Evolutionary conservation across 2,329 filamentous ascomycete species (phyloP).

Genomic region (Nigrospora oryzae): DNA sequence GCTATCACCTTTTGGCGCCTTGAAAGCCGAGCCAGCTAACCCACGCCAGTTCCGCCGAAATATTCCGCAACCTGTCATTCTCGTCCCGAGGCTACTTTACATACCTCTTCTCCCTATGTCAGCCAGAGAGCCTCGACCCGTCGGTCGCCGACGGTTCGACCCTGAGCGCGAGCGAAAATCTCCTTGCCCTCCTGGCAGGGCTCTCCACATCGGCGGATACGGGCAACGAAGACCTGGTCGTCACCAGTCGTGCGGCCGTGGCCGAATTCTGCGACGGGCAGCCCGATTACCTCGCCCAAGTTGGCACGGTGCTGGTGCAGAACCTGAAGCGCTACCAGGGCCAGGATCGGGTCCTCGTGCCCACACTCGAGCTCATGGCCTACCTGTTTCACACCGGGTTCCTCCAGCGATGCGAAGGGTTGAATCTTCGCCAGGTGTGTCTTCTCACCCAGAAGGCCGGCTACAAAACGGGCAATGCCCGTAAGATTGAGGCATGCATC

Average conservation of each 20-base stretch:
- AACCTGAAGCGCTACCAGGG: slow-evolving; percentile 45
- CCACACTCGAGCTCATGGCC: slow-evolving; percentile 66
- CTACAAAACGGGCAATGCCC: slow-evolving; percentile 74
- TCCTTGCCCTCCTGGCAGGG: slow-evolving; percentile 52
- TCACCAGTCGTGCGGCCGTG: slow-evolving; percentile 59
- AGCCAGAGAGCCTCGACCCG: slow-evolving; percentile 24
- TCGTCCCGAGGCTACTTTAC: slow-evolving; percentile 55
- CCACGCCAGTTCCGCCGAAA: slow-evolving; percentile 20
- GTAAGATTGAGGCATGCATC: slow-evolving; percentile 72
- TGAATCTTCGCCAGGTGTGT: slow-evolving; percentile 52
- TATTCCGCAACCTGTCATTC: slow-evolving; percentile 33
- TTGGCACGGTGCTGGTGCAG: slow-evolving; percentile 41
- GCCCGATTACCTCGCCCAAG: slow-evolving; percentile 27
- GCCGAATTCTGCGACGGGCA: slow-evolving; percentile 41
- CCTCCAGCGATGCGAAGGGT: slow-evolving; percentile 28
- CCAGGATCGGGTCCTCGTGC: slow-evolving; percentile 65
- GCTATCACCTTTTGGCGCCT: not conserved
- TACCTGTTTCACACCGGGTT: slow-evolving; percentile 64
- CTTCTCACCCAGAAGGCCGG: slow-evolving; percentile 67
- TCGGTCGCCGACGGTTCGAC: slow-evolving; percentile 25
- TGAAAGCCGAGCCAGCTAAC: slow-evolving; percentile 10
- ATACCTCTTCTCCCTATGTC: slow-evolving; percentile 40
- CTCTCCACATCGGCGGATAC: slow-evolving; percentile 66
- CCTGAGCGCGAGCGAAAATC: slow-evolving; percentile 28
- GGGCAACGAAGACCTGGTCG: slow-evolving; percentile 68